Conservation (phyloP, 495 filamentous ascomycete genomes). For the Rostrohypoxylon terebratum region DNA sequence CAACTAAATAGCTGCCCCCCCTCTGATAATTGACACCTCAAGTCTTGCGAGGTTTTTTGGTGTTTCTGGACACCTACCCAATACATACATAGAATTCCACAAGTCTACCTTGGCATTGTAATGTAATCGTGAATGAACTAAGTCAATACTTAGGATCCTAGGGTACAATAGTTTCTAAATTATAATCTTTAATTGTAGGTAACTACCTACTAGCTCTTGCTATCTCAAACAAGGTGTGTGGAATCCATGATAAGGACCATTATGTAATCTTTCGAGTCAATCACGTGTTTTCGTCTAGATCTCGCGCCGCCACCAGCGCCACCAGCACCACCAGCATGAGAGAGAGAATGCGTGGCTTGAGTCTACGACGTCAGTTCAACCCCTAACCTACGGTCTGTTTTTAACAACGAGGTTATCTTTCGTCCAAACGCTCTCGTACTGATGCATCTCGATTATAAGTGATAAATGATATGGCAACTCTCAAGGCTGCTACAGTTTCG, state of each 20-base stretch:
- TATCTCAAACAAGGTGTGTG: background rate
- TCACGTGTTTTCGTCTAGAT: slow-evolving; percentile 58
- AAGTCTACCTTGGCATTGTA: background rate
- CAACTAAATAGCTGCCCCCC: background rate
- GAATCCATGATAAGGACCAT: background rate
- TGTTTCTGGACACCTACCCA: background rate
- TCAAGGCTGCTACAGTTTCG: slow-evolving; percentile 68
- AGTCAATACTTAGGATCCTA: background rate
- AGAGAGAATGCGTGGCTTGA: slow-evolving; percentile 30
- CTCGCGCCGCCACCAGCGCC: slow-evolving; percentile 48
- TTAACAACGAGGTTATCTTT: background rate
- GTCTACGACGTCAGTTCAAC: slow-evolving; percentile 35
- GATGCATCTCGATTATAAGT: slow-evolving; percentile 48
- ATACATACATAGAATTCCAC: background rate
- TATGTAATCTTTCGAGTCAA: background rate
- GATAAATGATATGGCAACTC: slow-evolving; percentile 61
- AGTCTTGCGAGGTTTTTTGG: background rate
- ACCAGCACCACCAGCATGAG: no score
- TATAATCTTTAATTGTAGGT: background rate
- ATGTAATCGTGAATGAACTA: background rate
- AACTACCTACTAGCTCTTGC: no score
- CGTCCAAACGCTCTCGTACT: background rate
- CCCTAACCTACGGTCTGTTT: background rate
- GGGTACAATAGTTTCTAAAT: background rate
- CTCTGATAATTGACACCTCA: background rate